These are phyloP conservation scores for Suillus weaverae DNA, from an alignment of 768 basidiomycete species.

Conservation along the genomic window DNA sequence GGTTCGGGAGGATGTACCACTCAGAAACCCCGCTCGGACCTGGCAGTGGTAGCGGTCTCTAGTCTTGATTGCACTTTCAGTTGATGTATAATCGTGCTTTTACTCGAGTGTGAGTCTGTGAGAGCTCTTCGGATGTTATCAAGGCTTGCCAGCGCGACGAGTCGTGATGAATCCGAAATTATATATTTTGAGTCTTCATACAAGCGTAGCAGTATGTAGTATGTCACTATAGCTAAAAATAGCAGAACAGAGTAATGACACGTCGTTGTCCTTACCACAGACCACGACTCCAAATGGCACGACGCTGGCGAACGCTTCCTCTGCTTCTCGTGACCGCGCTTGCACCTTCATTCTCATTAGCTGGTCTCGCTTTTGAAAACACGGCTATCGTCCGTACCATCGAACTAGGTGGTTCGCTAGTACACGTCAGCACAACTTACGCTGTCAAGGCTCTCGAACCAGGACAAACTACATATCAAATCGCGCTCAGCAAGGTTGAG, in stretches of 20 bases:
- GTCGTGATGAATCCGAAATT: background rate
- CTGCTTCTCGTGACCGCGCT: conserved; percentile 46
- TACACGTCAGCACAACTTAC: conserved; percentile 88
- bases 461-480: conserved; percentile 60
- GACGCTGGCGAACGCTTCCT: conserved; percentile 45
- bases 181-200: background rate
- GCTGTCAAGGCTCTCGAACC: conserved; percentile 72
- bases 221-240: conserved; percentile 14
- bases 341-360: conserved; percentile 39
- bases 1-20: conserved; percentile 76
- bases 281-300: conserved; percentile 43
- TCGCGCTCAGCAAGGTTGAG: conserved; percentile 66
- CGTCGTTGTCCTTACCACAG: conserved; percentile 17
- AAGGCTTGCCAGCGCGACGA: background rate
- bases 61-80: background rate
- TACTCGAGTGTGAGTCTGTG: background rate
- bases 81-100: conserved; percentile 2
- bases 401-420: conserved; percentile 86
- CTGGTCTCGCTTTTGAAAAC: conserved; percentile 72
- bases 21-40: conserved; percentile 67
- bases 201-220: background rate
- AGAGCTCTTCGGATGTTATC: background rate
- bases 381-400: conserved; percentile 85
- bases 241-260: conserved; percentile 21
- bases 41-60: conserved; percentile 72